A percentile compares a stretch with the other conserved stretches of the same genome.
These are phyloP conservation scores for Escallonia rubra DNA, from an alignment of 129 eudicot species.

Conservation along the genomic window DNA sequence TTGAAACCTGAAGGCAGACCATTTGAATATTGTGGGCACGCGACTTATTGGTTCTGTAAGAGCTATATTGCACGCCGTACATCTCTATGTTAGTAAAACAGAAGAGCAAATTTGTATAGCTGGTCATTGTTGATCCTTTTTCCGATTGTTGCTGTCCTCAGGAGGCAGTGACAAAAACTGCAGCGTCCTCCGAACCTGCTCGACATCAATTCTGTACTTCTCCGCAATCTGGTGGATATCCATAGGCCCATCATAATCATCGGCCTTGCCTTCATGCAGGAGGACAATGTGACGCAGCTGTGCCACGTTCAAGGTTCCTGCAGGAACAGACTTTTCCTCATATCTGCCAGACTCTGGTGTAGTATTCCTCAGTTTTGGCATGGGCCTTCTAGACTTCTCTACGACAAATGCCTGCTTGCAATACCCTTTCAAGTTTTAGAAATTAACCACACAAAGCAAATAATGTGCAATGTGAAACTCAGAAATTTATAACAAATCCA, in stretches of 20 bases:
- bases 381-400: conserved; percentile 68
- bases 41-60: too few relatives aligned
- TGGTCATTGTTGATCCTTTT: conserved; percentile 34
- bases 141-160: conserved; percentile 42
- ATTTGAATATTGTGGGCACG: too few relatives aligned
- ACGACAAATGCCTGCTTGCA: conserved; percentile 64
- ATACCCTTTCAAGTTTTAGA: conserved; percentile 6
- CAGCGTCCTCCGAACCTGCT: conserved; percentile 53
- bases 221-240: conserved; percentile 58
- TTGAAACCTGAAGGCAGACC: too few relatives aligned
- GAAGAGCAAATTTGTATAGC: background rate
- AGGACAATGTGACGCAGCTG: conserved; percentile 79
- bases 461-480: background rate
- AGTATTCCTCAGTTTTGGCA: conserved; percentile 83
- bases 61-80: too few relatives aligned
- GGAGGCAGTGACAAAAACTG: conserved; percentile 64
- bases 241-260: conserved; percentile 73
- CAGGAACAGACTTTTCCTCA: conserved; percentile 61
- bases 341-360: conserved; percentile 53
- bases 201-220: conserved; percentile 51
- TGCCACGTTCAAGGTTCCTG: conserved; percentile 75
- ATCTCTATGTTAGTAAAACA: conserved; percentile 5
- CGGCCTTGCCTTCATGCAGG: conserved; percentile 74
- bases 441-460: background rate
- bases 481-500: background rate